phyloP scores from a whole-genome alignment of 1,139 yeast species.

The Pichia kudriavzevii region DNA sequence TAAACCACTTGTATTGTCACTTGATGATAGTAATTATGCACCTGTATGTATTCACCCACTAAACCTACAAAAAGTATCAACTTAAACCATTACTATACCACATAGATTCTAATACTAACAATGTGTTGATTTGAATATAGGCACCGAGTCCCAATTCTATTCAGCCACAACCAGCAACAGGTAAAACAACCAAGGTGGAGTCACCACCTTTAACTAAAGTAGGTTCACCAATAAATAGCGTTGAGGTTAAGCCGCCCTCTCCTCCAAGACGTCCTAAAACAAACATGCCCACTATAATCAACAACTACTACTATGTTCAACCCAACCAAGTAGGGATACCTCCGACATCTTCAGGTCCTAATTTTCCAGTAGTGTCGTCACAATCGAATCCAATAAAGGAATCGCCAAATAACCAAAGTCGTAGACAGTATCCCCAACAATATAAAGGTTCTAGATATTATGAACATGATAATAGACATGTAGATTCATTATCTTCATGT shows the following conservation, averaged over 20 bases:
- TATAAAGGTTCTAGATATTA: no score
- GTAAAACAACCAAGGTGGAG: slow-evolving; percentile 6
- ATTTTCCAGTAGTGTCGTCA: no score
- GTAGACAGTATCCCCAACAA: no score
- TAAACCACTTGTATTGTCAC: slow-evolving; percentile 20
- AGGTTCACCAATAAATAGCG: slow-evolving; percentile 4
- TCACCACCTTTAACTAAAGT: slow-evolving; percentile 1
- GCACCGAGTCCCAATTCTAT: slow-evolving; percentile 23
- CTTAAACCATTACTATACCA: no score
- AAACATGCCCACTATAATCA: slow-evolving; percentile 22
- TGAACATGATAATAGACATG: no score
- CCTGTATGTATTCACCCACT: slow-evolving; percentile 19
- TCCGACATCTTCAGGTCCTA: no score
- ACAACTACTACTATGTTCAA: slow-evolving; percentile 24
- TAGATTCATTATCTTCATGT: no score
- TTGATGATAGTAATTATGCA: slow-evolving; percentile 23
- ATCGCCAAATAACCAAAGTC: no score
- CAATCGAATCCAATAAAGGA: no score
- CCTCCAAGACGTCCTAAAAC: slow-evolving; percentile 1
- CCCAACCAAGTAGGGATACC: no score
- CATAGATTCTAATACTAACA: slow-evolving; percentile 1
- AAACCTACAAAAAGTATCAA: background rate
- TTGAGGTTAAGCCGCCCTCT: background rate
- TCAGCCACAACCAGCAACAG: slow-evolving; percentile 25
- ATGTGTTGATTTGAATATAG: slow-evolving; percentile 6